These are phyloP conservation scores for Collybia sordida DNA, from an alignment of 768 basidiomycete species.

Conservation along the genomic window DNA sequence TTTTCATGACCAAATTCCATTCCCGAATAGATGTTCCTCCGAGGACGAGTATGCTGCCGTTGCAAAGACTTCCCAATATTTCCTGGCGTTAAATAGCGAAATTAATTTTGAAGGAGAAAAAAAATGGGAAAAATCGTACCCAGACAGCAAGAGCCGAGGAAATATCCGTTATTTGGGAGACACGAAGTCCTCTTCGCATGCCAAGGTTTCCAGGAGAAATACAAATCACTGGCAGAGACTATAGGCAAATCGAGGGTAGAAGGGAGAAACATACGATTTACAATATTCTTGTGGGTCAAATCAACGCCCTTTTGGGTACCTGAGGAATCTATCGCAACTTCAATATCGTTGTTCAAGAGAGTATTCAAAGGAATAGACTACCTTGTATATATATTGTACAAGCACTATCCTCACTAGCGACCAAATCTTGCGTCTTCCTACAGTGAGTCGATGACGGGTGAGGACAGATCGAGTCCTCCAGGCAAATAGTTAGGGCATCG, in stretches of 20 bases:
- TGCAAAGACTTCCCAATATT: constrained; percentile 48
- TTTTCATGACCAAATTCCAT: constrained; percentile 47
- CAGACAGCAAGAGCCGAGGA: constrained; percentile 68
- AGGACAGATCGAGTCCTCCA: constrained; percentile 31
- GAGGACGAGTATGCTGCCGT: constrained; percentile 51
- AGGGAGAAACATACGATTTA: constrained; percentile 47
- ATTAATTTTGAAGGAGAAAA: constrained; percentile 38
- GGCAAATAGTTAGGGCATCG: constrained; percentile 23
- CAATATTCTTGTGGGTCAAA: constrained; percentile 54
- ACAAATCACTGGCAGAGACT: constrained; percentile 27
- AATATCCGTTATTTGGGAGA: constrained; percentile 60
- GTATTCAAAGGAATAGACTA: constrained; percentile 20
- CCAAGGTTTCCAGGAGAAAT: constrained; percentile 51
- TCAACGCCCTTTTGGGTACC: constrained; percentile 59
- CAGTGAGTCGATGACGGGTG: constrained; percentile 23
- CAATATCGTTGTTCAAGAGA: not conserved
- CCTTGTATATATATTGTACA: constrained; percentile 66
- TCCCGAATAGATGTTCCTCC: constrained; percentile 49
- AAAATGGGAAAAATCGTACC: constrained; percentile 24
- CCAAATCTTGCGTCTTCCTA: constrained; percentile 34
- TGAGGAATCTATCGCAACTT: constrained; percentile 43
- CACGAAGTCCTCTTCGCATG: constrained; percentile 52
- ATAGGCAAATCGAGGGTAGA: not conserved
- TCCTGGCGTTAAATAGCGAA: constrained; percentile 44
- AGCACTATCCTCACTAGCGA: constrained; percentile 39